Evolutionary conservation across 306 rosid species (phyloP).

Genomic region (Cucurbita argyrosperma): DNA sequence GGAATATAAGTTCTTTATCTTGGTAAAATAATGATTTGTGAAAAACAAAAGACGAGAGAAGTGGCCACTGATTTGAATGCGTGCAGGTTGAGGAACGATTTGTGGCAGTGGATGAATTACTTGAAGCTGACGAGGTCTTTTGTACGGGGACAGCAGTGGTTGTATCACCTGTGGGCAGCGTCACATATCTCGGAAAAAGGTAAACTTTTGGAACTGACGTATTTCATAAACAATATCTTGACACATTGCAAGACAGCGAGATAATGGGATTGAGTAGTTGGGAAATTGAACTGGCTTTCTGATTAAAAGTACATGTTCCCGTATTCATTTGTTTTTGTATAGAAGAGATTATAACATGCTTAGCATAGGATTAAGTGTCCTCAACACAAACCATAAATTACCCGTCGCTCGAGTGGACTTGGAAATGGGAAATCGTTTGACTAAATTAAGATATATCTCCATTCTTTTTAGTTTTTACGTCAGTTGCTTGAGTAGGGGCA

Average conservation of each 20-base stretch:
- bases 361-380: not conserved
- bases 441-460: not conserved
- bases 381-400: not conserved
- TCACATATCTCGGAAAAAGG: slow-evolving; percentile 66
- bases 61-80: slow-evolving; percentile 5
- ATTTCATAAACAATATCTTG: not conserved
- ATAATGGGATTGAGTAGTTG: not conserved
- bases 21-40: not conserved
- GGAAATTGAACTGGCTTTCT: not conserved
- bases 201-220: slow-evolving; percentile 3
- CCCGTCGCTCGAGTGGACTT: not conserved
- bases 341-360: not conserved
- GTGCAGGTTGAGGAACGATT: slow-evolving; percentile 82
- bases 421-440: not conserved
- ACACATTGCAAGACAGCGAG: not conserved
- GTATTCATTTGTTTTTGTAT: not conserved
- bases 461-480: not conserved
- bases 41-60: not conserved
- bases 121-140: slow-evolving; percentile 90
- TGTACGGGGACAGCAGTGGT: slow-evolving; percentile 98
- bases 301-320: not conserved
- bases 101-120: slow-evolving; percentile 77
- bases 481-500: not conserved
- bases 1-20: not conserved
- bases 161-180: slow-evolving; percentile 90